These are phyloP conservation scores for Apophysomyces ossiformis DNA, from an alignment of 371 early-diverging fungal species.

Conservation along the genomic window DNA sequence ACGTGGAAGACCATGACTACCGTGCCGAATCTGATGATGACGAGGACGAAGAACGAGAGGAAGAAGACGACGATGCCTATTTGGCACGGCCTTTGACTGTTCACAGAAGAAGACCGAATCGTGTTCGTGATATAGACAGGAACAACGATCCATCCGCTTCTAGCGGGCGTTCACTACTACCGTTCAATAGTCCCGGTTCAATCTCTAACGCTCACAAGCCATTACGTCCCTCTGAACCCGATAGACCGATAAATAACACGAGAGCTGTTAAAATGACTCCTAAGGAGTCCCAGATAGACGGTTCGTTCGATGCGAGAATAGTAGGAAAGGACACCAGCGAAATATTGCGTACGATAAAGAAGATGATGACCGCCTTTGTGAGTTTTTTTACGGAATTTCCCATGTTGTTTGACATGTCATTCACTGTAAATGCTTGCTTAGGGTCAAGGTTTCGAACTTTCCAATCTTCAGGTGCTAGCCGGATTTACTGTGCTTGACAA, in stretches of 20 bases:
- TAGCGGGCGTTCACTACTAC: not conserved
- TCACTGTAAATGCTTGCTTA: constrained; percentile 12
- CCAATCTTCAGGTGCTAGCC: constrained; percentile 66
- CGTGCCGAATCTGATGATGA: constrained; percentile 19
- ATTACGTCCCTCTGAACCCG: not conserved
- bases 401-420: not conserved
- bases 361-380: constrained; percentile 69
- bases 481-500: constrained; percentile 70
- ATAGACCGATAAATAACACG: not conserved
- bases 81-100: constrained; percentile 15
- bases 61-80: constrained; percentile 8
- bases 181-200: not conserved
- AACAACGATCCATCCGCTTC: not conserved
- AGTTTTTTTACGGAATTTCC: constrained; percentile 19
- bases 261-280: not conserved
- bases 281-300: not conserved
- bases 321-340: constrained; percentile 64
- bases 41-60: not conserved
- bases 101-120: not conserved
- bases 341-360: constrained; percentile 67
- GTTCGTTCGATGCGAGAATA: constrained; percentile 41
- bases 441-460: constrained; percentile 79
- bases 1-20: constrained; percentile 26
- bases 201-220: not conserved
- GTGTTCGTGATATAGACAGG: not conserved